Conservation (phyloP, 371 early-diverging fungal species). For the Rhizopus microsporus region DNA sequence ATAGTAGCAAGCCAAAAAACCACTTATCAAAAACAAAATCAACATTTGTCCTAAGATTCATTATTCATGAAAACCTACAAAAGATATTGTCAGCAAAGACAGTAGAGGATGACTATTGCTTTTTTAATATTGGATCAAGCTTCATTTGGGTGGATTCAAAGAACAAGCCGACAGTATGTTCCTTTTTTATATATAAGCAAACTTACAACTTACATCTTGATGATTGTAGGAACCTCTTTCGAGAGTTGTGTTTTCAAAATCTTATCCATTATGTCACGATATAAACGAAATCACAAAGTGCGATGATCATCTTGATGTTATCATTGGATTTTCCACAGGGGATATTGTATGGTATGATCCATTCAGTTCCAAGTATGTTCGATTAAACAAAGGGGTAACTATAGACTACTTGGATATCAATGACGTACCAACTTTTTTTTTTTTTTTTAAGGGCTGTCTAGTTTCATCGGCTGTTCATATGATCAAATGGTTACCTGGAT, state of each 20-base stretch:
- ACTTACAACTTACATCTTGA: not conserved
- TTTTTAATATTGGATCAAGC: constrained; percentile 68
- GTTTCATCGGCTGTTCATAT: constrained; percentile 69
- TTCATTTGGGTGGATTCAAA: constrained; percentile 74
- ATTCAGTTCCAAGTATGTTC: constrained; percentile 64
- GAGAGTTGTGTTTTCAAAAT: constrained; percentile 75
- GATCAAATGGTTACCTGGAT: constrained; percentile 91
- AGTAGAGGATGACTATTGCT: constrained; percentile 39
- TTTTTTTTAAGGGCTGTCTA: constrained; percentile 56
- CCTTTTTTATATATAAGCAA: not conserved
- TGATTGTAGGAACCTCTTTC: constrained; percentile 73
- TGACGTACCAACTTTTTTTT: not conserved
- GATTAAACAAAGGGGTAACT: constrained; percentile 33
- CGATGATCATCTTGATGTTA: constrained; percentile 67
- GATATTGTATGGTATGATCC: constrained; percentile 85
- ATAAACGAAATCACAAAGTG: constrained; percentile 73
- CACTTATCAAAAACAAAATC: constrained; percentile 67
- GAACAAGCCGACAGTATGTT: constrained; percentile 55
- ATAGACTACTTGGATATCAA: not conserved
- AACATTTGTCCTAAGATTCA: constrained; percentile 77
- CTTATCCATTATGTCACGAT: constrained; percentile 86
- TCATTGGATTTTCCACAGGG: constrained; percentile 81
- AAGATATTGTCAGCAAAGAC: constrained; percentile 66
- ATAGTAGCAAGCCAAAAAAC: constrained; percentile 57
- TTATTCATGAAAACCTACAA: constrained; percentile 78